A percentile compares a stretch with the other conserved stretches of the same genome.
Evolutionary conservation across 768 basidiomycete species (phyloP).

Genomic region (Lentinula sp.): DNA sequence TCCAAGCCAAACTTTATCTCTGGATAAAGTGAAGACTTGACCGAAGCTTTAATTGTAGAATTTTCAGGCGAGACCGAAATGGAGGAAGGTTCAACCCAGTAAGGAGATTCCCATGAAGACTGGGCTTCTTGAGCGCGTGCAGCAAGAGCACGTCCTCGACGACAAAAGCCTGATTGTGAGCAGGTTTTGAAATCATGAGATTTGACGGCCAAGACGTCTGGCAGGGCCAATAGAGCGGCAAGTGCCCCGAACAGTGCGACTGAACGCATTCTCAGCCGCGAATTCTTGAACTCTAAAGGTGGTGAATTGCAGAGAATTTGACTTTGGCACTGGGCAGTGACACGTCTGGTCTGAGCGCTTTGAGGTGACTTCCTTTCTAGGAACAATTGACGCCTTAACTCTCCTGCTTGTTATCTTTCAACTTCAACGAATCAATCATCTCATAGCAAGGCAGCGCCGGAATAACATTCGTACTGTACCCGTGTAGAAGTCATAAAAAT

Average conservation of each 20-base stretch:
- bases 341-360: neutral
- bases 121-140: slow-evolving; percentile 56
- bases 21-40: slow-evolving; percentile 80
- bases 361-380: neutral
- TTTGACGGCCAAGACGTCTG: slow-evolving; percentile 55
- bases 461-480: no score
- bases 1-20: slow-evolving; percentile 77
- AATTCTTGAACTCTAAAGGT: neutral
- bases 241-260: slow-evolving; percentile 24
- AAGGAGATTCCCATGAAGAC: slow-evolving; percentile 77
- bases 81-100: slow-evolving; percentile 61
- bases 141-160: slow-evolving; percentile 81
- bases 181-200: slow-evolving; percentile 91
- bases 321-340: neutral
- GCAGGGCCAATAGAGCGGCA: slow-evolving; percentile 24
- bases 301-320: neutral
- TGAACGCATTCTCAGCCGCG: slow-evolving; percentile 1
- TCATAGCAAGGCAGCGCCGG: no score
- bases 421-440: no score
- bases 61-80: slow-evolving; percentile 44
- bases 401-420: no score
- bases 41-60: slow-evolving; percentile 65
- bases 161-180: slow-evolving; percentile 91
- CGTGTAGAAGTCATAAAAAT: no score
- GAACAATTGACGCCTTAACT: neutral